Percentiles rank a stretch among this genome's conserved stretches.
These are phyloP conservation scores for Diaporthe vexans DNA, from an alignment of 2,329 filamentous ascomycete species.

Conservation along the genomic window DNA sequence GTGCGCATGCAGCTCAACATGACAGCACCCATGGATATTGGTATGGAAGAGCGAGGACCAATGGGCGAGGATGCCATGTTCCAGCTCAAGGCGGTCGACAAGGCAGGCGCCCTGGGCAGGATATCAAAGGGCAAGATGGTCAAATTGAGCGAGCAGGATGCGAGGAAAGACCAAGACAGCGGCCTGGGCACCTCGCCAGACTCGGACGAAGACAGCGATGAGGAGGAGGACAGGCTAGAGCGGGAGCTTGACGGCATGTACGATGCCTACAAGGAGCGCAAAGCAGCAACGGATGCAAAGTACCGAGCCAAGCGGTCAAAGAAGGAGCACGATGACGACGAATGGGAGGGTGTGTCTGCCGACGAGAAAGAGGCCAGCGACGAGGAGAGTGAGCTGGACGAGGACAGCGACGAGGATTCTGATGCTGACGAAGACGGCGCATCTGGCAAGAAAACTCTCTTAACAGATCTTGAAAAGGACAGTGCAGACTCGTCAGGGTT, in stretches of 20 bases:
- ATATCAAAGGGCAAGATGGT: conserved; percentile 86
- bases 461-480: conserved; percentile 73
- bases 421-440: conserved; percentile 67
- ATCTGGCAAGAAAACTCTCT: conserved; percentile 61
- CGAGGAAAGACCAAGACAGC: conserved; percentile 70
- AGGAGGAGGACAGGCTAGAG: conserved; percentile 86
- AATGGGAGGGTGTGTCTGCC: conserved; percentile 91
- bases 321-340: conserved; percentile 84
- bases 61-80: conserved; percentile 89
- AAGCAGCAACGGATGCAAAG: conserved; percentile 86
- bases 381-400: conserved; percentile 69
- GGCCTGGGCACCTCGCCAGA: conserved; percentile 68
- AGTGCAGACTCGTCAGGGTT: conserved; percentile 69
- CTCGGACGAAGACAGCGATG: conserved; percentile 76
- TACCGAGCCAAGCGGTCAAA: conserved; percentile 91
- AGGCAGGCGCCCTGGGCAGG: conserved; percentile 74
- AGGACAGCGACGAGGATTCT: conserved; percentile 74
- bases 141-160: conserved; percentile 69
- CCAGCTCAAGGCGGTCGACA: conserved; percentile 84
- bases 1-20: conserved; percentile 98
- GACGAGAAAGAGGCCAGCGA: conserved; percentile 72
- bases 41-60: conserved; percentile 87
- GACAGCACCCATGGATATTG: conserved; percentile 95
- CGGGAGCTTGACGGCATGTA: conserved; percentile 90
- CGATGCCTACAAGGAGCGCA: conserved; percentile 84